Conservation (phyloP, 2,329 filamentous ascomycete genomes). For the Coniochaeta ligniaria region DNA sequence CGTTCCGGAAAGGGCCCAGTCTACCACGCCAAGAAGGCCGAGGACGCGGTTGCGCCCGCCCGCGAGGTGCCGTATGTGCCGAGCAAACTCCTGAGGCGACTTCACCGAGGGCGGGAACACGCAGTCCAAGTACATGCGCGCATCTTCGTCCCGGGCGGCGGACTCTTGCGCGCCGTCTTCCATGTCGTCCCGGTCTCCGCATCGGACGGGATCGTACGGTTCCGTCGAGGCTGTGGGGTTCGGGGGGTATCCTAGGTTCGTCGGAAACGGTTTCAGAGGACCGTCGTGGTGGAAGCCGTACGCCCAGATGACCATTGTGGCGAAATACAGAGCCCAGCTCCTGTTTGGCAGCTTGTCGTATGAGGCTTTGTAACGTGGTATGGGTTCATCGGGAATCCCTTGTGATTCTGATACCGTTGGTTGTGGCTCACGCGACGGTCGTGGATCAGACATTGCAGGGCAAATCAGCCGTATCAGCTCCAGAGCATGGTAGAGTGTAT, state of each 20-base stretch:
- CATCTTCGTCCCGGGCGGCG: not conserved
- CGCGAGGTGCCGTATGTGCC: not conserved
- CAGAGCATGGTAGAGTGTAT: not conserved
- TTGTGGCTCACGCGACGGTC: not conserved
- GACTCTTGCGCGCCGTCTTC: not conserved
- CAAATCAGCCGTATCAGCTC: not conserved
- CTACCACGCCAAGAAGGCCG: not conserved
- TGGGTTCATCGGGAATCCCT: too few species aligned
- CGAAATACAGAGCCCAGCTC: not conserved
- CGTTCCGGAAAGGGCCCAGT: not conserved
- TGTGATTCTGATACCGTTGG: not conserved
- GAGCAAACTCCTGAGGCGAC: not conserved
- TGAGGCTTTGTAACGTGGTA: not conserved
- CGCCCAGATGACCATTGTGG: not conserved
- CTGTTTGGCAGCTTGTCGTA: not conserved
- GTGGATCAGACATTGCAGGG: not conserved
- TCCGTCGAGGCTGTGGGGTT: not conserved
- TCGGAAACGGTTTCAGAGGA: not conserved
- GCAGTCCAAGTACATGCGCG: not conserved
- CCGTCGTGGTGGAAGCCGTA: not conserved
- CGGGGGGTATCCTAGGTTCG: not conserved
- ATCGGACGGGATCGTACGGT: not conserved
- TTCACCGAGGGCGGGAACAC: not conserved
- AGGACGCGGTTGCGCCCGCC: not conserved
- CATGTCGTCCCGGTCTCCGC: not conserved